Percentiles rank a stretch among this genome's conserved stretches.
These are phyloP conservation scores for Diddensiella caesifluorescens DNA, from an alignment of 805 yeast genomes.

Conservation along the genomic window DNA sequence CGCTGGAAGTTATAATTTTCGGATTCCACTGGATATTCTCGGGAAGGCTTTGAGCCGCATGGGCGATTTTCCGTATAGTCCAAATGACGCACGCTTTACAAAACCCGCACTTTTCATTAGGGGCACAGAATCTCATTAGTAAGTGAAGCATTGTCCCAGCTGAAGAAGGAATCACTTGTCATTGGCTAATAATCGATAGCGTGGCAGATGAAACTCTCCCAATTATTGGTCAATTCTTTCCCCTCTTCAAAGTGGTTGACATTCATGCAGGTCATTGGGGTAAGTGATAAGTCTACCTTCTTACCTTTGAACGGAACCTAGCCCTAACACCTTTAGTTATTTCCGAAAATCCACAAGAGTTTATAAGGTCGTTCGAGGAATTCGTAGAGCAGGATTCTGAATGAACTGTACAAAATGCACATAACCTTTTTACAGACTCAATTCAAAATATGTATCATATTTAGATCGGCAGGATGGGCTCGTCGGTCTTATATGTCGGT, in stretches of 20 bases:
- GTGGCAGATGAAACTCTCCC: conserved; percentile 79
- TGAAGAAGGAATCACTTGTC: conserved; percentile 4
- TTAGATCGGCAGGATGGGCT: no score
- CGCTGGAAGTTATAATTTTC: conserved; percentile 37
- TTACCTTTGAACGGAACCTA: neutral
- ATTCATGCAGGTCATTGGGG: conserved; percentile 87
- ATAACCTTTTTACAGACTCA: no score
- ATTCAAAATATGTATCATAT: no score
- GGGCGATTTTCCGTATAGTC: conserved; percentile 71
- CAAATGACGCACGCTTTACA: conserved; percentile 48
- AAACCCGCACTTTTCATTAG: conserved; percentile 77
- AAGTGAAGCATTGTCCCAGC: conserved; percentile 12
- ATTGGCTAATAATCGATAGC: conserved; percentile 14
- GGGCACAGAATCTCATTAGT: conserved; percentile 66
- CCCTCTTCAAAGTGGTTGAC: conserved; percentile 66
- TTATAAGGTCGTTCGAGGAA: conserved; percentile 54
- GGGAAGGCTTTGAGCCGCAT: conserved; percentile 60
- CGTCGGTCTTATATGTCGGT: no score
- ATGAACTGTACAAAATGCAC: no score
- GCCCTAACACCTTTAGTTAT: conserved; percentile 39
- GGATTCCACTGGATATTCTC: conserved; percentile 69
- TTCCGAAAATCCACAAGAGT: conserved; percentile 77
- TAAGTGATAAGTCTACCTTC: conserved; percentile 12
- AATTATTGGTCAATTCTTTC: conserved; percentile 70
- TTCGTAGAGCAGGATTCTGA: conserved; percentile 33